A percentile compares a stretch with the other conserved stretches of the same genome.
phyloP scores from a whole-genome alignment of 2,329 filamentous ascomycete species.

The Coleophoma eucalyptorum region DNA sequence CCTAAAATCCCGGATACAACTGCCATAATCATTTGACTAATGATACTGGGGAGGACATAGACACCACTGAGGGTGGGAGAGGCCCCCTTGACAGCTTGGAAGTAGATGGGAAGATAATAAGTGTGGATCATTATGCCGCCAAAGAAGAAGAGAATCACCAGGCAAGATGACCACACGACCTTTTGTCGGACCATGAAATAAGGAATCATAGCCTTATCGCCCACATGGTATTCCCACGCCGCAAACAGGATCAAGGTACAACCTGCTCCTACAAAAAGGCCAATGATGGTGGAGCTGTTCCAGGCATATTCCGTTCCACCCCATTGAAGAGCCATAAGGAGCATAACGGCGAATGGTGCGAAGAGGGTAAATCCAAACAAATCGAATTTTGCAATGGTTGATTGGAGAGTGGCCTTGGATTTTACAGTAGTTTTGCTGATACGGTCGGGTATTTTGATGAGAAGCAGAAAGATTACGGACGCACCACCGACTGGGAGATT shows the following conservation, averaged over 20 bases:
- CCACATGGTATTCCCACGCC: slow-evolving; percentile 20
- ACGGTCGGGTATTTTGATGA: slow-evolving; percentile 29
- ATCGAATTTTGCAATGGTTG: slow-evolving; percentile 24
- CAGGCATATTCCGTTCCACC: slow-evolving; percentile 29
- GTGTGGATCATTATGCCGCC: slow-evolving; percentile 21
- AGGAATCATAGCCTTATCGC: slow-evolving; percentile 25
- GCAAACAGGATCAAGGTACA: slow-evolving; percentile 17
- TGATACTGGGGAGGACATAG: slow-evolving; percentile 33
- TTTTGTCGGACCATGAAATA: slow-evolving; percentile 17
- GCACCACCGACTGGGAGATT: slow-evolving; percentile 36
- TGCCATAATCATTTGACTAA: slow-evolving; percentile 22
- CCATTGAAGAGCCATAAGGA: slow-evolving; percentile 31
- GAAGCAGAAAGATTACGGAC: slow-evolving; percentile 27
- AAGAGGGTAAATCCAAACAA: slow-evolving; percentile 28
- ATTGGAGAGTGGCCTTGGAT: slow-evolving; percentile 5
- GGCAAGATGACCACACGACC: slow-evolving; percentile 13
- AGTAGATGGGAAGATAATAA: slow-evolving; percentile 45
- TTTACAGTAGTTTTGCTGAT: neutral
- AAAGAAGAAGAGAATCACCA: slow-evolving; percentile 11
- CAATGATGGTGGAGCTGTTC: slow-evolving; percentile 23
- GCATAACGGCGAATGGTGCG: slow-evolving; percentile 26
- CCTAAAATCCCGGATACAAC: slow-evolving; percentile 14
- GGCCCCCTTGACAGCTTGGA: slow-evolving; percentile 39
- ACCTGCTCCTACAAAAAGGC: slow-evolving; percentile 20
- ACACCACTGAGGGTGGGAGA: slow-evolving; percentile 32